Evolutionary conservation across 768 basidiomycete species (phyloP).

Genomic region (Dentipellis fragilis): DNA sequence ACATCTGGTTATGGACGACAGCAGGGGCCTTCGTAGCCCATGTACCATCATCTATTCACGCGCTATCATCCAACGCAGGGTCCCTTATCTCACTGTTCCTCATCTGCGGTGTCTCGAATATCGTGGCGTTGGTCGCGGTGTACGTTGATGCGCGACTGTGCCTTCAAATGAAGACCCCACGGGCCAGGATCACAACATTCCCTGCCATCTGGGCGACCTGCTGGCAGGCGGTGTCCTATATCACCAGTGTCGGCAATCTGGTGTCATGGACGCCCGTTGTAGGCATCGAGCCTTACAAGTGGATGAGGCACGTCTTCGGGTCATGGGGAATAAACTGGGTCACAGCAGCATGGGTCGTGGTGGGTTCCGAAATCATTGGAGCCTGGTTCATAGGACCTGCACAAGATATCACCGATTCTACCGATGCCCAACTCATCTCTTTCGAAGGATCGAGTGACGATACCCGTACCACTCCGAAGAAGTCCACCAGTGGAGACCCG

Average conservation of each 20-base stretch:
- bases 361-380: slow-evolving; percentile 44
- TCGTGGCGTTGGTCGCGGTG: slow-evolving; percentile 22
- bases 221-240: slow-evolving; percentile 44
- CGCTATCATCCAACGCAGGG: slow-evolving; percentile 40
- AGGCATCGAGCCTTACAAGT: slow-evolving; percentile 45
- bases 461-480: not conserved
- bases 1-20: slow-evolving; percentile 16
- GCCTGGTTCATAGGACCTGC: slow-evolving; percentile 44
- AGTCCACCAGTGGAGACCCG: not conserved
- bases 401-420: slow-evolving; percentile 41
- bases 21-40: slow-evolving; percentile 19
- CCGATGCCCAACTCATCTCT: slow-evolving; percentile 4
- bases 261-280: slow-evolving; percentile 59
- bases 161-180: slow-evolving; percentile 22
- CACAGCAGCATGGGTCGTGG: slow-evolving; percentile 65
- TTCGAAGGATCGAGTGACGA: slow-evolving; percentile 5
- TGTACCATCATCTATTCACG: slow-evolving; percentile 25
- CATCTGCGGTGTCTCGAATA: slow-evolving; percentile 35
- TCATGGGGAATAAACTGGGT: slow-evolving; percentile 62
- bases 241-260: slow-evolving; percentile 64
- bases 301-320: slow-evolving; percentile 52
- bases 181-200: slow-evolving; percentile 46
- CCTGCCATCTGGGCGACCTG: slow-evolving; percentile 59
- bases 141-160: slow-evolving; percentile 27
- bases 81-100: slow-evolving; percentile 38